Conservation (phyloP, 305 asterid species). For the Stenogyne calaminthoides region DNA sequence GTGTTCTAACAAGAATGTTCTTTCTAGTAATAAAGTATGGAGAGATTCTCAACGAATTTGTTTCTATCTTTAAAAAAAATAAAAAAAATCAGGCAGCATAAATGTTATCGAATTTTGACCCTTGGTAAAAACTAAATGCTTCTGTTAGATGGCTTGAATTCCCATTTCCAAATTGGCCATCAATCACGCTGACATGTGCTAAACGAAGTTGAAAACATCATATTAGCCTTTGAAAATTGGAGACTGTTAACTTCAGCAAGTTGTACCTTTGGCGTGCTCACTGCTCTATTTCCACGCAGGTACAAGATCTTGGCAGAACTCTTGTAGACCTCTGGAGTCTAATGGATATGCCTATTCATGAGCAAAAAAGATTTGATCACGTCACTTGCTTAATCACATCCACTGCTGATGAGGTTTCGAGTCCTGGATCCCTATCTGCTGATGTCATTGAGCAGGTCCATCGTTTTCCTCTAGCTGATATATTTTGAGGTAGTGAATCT, state of each 20-base stretch:
- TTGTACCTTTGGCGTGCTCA: conserved; percentile 14
- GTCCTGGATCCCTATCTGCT: conserved; percentile 60
- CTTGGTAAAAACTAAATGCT: conserved; percentile 19
- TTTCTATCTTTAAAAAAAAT: background rate
- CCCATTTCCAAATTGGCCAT: conserved; percentile 9
- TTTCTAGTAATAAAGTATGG: background rate
- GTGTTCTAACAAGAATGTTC: background rate
- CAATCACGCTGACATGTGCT: conserved; percentile 5
- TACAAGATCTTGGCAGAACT: conserved; percentile 54
- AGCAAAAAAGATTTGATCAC: conserved; percentile 51
- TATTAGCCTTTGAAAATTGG: background rate
- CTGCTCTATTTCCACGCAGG: conserved; percentile 38
- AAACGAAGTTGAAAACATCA: conserved; percentile 1
- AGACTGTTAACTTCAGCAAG: background rate
- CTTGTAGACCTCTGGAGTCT: conserved; percentile 67
- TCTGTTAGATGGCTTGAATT: conserved; percentile 11
- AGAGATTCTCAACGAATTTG: background rate
- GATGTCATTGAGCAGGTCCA: conserved; percentile 68
- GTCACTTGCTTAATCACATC: conserved; percentile 50
- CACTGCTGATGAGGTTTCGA: conserved; percentile 42
- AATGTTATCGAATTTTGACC: background rate
- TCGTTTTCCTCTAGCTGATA: conserved; percentile 17
- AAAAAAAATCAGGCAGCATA: conserved; percentile 7
- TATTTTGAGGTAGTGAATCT: conserved; percentile 22
- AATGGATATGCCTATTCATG: conserved; percentile 61